Evolutionary conservation across 1,284 basidiomycete species (phyloP).

Genomic region (Rhodotorula sp.): DNA sequence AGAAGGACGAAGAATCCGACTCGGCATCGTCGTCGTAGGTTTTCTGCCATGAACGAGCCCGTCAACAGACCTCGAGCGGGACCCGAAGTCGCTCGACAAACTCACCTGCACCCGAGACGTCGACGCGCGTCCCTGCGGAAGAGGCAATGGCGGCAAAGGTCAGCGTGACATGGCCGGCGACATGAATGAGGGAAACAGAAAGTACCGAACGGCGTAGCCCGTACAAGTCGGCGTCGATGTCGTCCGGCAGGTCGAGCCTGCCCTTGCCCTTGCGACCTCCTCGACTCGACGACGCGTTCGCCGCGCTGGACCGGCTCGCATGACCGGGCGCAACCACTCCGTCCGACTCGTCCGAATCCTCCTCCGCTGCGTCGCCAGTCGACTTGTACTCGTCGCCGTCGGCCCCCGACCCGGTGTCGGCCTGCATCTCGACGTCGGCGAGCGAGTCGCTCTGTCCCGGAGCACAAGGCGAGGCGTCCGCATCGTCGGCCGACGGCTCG

Average conservation of each 20-base stretch:
- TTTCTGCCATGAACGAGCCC: background rate
- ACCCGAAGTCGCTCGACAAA: background rate
- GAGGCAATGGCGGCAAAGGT: background rate
- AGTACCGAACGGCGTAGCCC: conserved; percentile 43
- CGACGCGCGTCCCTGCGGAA: conserved; percentile 31
- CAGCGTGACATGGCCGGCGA: background rate
- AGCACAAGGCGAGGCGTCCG: background rate
- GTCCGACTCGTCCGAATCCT: background rate
- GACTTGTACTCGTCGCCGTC: conserved; percentile 16
- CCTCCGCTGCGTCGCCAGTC: conserved; percentile 12
- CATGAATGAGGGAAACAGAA: background rate
- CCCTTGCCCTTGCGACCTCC: conserved; percentile 12
- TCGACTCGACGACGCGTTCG: background rate
- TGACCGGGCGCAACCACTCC: conserved; percentile 25
- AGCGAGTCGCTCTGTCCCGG: background rate
- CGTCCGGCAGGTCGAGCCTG: conserved; percentile 27
- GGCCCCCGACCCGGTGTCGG: background rate
- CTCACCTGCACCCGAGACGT: conserved; percentile 19
- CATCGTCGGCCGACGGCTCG: background rate
- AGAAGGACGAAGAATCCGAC: conserved; percentile 29
- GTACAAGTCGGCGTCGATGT: conserved; percentile 44
- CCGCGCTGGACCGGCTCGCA: background rate
- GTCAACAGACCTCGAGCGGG: background rate
- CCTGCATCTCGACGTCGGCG: conserved; percentile 15
- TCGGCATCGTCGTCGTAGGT: conserved; percentile 32